phyloP scores from a whole-genome alignment of 352 stramenopile genomes.

The Blastocystis sp. region DNA sequence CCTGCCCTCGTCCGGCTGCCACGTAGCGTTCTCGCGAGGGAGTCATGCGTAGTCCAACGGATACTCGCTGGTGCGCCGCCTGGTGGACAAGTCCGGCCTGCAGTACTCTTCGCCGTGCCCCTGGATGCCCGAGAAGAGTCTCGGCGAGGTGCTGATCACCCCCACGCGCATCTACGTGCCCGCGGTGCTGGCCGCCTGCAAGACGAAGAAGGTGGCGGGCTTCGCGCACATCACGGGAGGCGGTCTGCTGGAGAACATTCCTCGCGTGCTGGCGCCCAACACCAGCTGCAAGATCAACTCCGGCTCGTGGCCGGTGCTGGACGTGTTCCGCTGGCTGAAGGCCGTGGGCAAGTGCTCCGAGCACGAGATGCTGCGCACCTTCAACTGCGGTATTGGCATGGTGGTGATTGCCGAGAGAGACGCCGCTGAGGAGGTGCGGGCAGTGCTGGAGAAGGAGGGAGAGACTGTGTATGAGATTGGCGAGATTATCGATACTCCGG shows the following conservation, averaged over 20 bases:
- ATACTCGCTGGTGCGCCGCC: slow-evolving; percentile 94
- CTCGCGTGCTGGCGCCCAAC: slow-evolving; percentile 86
- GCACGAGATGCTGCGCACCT: slow-evolving; percentile 90
- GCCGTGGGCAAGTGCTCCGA: slow-evolving; percentile 76
- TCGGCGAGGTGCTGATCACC: slow-evolving; percentile 89
- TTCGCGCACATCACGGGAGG: slow-evolving; percentile 97
- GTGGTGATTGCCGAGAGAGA: slow-evolving; percentile 87
- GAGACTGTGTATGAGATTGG: slow-evolving; percentile 69
- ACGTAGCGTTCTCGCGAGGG: slow-evolving; percentile 5
- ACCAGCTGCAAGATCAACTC: slow-evolving; percentile 88
- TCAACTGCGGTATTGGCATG: slow-evolving; percentile 98
- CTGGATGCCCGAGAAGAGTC: slow-evolving; percentile 77
- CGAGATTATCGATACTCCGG: slow-evolving; percentile 36
- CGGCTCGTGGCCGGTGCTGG: slow-evolving; percentile 82
- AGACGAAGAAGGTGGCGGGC: slow-evolving; percentile 78
- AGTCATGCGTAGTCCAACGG: slow-evolving; percentile 91
- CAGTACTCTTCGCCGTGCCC: slow-evolving; percentile 76
- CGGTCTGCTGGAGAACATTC: slow-evolving; percentile 94
- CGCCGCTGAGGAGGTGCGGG: slow-evolving; percentile 46
- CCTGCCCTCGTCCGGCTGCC: slow-evolving; percentile 84
- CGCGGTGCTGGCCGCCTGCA: slow-evolving; percentile 76
- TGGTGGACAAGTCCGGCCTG: slow-evolving; percentile 85
- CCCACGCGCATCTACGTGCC: slow-evolving; percentile 97
- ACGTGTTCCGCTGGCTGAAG: slow-evolving; percentile 96
- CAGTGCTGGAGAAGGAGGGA: slow-evolving; percentile 63